Evolutionary conservation across 1,284 basidiomycete species (phyloP).

Genomic region (Laetiporus sulphureus): DNA sequence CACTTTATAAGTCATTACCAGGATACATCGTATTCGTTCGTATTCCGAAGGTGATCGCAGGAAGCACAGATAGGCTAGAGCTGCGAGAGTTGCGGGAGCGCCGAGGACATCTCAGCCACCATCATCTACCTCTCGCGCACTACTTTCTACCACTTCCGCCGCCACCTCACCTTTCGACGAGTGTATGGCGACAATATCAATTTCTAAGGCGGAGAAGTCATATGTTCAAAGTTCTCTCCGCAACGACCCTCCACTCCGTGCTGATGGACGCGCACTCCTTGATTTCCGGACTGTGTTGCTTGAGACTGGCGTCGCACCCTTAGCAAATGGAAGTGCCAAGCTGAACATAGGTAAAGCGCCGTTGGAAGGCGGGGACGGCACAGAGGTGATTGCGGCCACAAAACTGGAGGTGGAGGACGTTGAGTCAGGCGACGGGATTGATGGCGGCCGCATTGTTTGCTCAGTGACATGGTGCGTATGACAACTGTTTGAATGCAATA

Average conservation of each 20-base stretch:
- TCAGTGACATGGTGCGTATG: slow-evolving; percentile 67
- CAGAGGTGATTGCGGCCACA: slow-evolving; percentile 61
- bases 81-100: too few species aligned
- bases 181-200: slow-evolving; percentile 24
- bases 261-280: slow-evolving; percentile 57
- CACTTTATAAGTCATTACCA: slow-evolving; percentile 1
- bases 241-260: slow-evolving; percentile 47
- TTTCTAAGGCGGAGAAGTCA: slow-evolving; percentile 71
- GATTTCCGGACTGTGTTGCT: slow-evolving; percentile 63
- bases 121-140: too few species aligned
- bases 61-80: too few species aligned
- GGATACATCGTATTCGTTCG: slow-evolving; percentile 11
- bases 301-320: slow-evolving; percentile 68
- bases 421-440: slow-evolving; percentile 37
- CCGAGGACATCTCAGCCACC: too few species aligned
- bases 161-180: background rate
- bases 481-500: background rate
- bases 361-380: slow-evolving; percentile 53
- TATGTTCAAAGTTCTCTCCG: slow-evolving; percentile 63
- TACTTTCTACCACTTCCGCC: too few species aligned
- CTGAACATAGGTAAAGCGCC: slow-evolving; percentile 57
- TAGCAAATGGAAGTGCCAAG: slow-evolving; percentile 75
- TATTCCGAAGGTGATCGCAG: too few species aligned
- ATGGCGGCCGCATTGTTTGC: slow-evolving; percentile 56
- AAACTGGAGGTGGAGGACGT: slow-evolving; percentile 69